phyloP scores from a whole-genome alignment of 768 basidiomycete species.

The Lactarius pseudohatsudake region DNA sequence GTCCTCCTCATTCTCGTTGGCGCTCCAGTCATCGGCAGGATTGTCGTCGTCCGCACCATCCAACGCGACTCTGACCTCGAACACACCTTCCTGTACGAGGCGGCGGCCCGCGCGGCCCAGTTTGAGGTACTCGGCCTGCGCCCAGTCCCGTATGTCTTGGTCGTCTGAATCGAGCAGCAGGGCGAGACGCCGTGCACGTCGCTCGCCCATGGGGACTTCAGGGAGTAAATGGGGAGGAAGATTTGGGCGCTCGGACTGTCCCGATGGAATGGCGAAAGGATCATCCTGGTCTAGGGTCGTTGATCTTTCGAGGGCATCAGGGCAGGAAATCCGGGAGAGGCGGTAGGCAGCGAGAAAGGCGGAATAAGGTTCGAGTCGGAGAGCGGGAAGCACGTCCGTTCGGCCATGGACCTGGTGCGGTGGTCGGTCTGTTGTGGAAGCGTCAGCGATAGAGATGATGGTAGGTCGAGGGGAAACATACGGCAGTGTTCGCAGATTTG shows the following conservation, averaged over 20 bases:
- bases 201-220: constrained; percentile 14
- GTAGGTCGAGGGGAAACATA: constrained; percentile 3
- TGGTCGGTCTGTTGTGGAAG: constrained; percentile 18
- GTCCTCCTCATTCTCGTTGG: constrained; percentile 25
- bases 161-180: constrained; percentile 29
- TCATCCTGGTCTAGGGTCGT: constrained; percentile 15
- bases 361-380: constrained; percentile 29
- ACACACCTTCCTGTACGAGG: constrained; percentile 29
- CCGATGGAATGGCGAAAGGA: constrained; percentile 11
- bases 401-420: constrained; percentile 27
- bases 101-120: constrained; percentile 20
- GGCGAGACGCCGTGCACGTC: constrained; percentile 27
- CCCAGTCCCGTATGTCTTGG: constrained; percentile 28
- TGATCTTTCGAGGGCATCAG: constrained; percentile 18
- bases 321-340: constrained; percentile 24
- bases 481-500: constrained; percentile 23
- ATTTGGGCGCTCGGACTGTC: constrained; percentile 7
- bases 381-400: constrained; percentile 30
- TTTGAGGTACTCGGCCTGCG: constrained; percentile 30
- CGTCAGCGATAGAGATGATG: neutral
- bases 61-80: constrained; percentile 21
- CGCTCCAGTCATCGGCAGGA: constrained; percentile 18
- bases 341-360: constrained; percentile 30
- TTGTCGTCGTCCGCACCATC: constrained; percentile 22
- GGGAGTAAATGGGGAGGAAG: constrained; percentile 27